A percentile compares a stretch with the other conserved stretches of the same genome.
Conservation (phyloP, 1,284 basidiomycete species). For the Wallemia hederae region DNA sequence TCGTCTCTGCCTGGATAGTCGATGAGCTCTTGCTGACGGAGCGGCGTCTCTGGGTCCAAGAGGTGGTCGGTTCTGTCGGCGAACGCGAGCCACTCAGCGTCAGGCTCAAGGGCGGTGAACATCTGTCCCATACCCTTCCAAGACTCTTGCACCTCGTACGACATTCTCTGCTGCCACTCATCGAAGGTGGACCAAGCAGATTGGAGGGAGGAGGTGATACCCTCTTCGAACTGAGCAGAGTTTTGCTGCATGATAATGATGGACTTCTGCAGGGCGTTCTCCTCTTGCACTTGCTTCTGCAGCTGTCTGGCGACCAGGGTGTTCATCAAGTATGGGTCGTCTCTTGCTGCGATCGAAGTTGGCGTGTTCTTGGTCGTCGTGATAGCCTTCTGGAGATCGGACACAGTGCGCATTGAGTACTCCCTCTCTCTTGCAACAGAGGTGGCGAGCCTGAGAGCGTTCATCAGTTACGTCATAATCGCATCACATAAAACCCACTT, state of each 20-base stretch:
- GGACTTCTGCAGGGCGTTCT: conserved; percentile 93
- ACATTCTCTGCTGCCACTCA: conserved; percentile 82
- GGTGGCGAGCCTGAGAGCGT: conserved; percentile 82
- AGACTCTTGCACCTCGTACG: conserved; percentile 43
- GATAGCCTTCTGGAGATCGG: conserved; percentile 62
- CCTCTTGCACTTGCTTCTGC: conserved; percentile 78
- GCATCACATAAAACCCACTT: background rate
- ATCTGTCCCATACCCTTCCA: conserved; percentile 44
- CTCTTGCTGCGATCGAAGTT: conserved; percentile 49
- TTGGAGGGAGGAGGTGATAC: conserved; percentile 79
- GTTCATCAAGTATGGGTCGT: conserved; percentile 61
- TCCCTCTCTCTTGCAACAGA: conserved; percentile 83
- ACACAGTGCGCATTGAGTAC: conserved; percentile 55
- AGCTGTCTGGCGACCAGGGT: conserved; percentile 58
- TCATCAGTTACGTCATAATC: conserved; percentile 6
- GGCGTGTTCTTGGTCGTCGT: conserved; percentile 86
- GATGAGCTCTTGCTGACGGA: conserved; percentile 30
- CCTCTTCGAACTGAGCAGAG: conserved; percentile 87
- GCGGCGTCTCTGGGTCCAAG: conserved; percentile 80
- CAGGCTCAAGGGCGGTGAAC: conserved; percentile 62
- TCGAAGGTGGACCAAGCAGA: conserved; percentile 92
- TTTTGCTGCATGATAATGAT: conserved; percentile 98
- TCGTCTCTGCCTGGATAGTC: conserved; percentile 83
- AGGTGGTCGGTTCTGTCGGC: conserved; percentile 81
- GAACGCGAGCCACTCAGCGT: conserved; percentile 91